A percentile compares a stretch with the other conserved stretches of the same genome.
Conservation (phyloP, 1,139 yeast genomes). For the Taphrina confusa region DNA sequence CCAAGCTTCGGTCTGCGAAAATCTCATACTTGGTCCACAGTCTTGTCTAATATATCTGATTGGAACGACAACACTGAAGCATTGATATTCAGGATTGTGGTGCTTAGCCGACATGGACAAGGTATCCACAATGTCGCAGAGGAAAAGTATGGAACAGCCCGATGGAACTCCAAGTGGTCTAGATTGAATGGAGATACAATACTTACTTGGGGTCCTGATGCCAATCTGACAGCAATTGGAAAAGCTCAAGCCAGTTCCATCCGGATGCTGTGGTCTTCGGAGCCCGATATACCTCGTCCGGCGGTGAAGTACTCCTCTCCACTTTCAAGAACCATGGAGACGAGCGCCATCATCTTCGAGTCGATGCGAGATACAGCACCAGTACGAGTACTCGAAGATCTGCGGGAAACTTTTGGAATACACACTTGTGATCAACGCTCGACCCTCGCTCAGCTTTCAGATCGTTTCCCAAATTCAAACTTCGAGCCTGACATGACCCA, state of each 20-base stretch:
- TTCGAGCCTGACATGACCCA: constrained; percentile 55
- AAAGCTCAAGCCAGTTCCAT: constrained; percentile 56
- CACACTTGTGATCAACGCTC: constrained; percentile 69
- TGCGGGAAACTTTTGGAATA: constrained; percentile 68
- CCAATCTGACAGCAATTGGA: constrained; percentile 63
- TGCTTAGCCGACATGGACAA: constrained; percentile 62
- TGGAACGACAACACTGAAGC: not conserved
- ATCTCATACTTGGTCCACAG: constrained; percentile 3
- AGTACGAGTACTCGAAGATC: constrained; percentile 42
- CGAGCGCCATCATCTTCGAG: constrained; percentile 1
- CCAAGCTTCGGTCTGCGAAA: constrained; percentile 19
- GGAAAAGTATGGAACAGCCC: constrained; percentile 54
- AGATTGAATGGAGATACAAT: constrained; percentile 58
- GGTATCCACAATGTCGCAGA: constrained; percentile 71
- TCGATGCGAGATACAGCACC: not conserved
- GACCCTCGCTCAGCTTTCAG: constrained; percentile 48
- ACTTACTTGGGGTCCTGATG: constrained; percentile 68
- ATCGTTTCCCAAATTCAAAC: constrained; percentile 46
- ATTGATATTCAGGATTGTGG: constrained; percentile 37
- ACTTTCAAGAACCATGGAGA: constrained; percentile 39
- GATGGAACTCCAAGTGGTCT: constrained; percentile 54
- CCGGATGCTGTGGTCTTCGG: constrained; percentile 51
- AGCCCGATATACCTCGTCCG: constrained; percentile 44
- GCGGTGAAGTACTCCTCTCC: constrained; percentile 35
- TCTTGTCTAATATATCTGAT: not conserved